phyloP scores from a whole-genome alignment of 148 eudicot species.

The Agrostemma githago region DNA sequence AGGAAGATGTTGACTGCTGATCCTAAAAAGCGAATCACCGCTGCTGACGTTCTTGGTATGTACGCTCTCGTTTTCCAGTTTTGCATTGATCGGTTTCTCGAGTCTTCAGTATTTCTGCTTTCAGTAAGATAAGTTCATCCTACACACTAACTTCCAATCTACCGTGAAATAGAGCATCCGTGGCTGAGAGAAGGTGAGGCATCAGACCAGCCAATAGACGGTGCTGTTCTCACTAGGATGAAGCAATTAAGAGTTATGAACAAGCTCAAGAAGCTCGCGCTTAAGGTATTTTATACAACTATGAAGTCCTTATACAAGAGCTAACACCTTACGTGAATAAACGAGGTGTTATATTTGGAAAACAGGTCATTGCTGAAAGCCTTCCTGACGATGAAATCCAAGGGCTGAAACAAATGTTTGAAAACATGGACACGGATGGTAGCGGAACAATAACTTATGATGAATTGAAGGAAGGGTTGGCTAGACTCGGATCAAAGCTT shows the following conservation, averaged over 20 bases:
- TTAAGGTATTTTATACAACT: conserved; percentile 54
- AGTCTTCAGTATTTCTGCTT: neutral
- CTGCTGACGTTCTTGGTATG: conserved; percentile 91
- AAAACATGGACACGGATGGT: conserved; percentile 74
- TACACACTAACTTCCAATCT: neutral
- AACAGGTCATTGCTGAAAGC: conserved; percentile 76
- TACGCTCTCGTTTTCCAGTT: neutral
- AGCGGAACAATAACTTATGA: conserved; percentile 91
- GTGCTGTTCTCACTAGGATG: conserved; percentile 93
- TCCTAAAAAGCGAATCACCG: conserved; percentile 74
- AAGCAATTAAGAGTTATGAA: conserved; percentile 96
- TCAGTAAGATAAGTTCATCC: neutral
- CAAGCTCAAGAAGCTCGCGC: conserved; percentile 91
- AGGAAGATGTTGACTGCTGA: conserved; percentile 72
- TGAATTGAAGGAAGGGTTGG: conserved; percentile 69
- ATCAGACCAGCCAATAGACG: conserved; percentile 87
- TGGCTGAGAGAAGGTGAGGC: conserved; percentile 95
- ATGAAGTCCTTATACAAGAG: neutral
- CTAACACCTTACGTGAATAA: neutral
- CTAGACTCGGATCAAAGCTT: conserved; percentile 79
- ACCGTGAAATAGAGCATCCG: conserved; percentile 55
- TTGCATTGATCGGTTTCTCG: neutral
- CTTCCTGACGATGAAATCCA: conserved; percentile 78
- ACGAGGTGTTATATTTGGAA: neutral
- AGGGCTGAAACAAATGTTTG: conserved; percentile 81